A percentile compares a stretch with the other conserved stretches of the same genome.
Conservation (phyloP, 2,329 filamentous ascomycete genomes). For the Trichoderma afroharzianum region DNA sequence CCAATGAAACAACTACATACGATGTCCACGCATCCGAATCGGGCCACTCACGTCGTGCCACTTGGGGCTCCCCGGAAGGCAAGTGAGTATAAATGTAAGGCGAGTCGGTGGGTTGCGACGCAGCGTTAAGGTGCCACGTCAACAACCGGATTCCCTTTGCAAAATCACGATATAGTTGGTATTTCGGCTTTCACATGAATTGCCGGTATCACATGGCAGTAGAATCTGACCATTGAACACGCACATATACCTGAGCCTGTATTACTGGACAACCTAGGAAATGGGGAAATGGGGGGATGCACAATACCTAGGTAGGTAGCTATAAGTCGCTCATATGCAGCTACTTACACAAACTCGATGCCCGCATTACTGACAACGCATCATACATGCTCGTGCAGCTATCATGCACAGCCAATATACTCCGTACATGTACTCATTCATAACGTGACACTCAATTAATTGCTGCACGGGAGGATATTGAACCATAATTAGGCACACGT, state of each 20-base stretch:
- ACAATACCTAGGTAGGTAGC: too few relatives aligned
- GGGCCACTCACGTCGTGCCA: background rate
- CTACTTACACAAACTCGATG: background rate
- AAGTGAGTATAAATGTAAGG: background rate
- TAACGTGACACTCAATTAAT: background rate
- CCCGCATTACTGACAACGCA: background rate
- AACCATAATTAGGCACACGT: background rate
- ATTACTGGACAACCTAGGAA: background rate
- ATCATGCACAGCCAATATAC: background rate
- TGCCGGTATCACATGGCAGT: background rate
- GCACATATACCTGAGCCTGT: background rate
- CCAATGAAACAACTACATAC: background rate
- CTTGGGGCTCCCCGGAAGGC: background rate
- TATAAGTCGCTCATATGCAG: background rate
- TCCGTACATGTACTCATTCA: background rate
- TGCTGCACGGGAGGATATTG: background rate
- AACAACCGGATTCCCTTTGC: background rate
- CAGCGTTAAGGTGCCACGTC: background rate
- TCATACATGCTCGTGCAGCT: background rate
- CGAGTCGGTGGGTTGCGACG: too few relatives aligned
- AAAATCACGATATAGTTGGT: background rate
- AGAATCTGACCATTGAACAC: background rate
- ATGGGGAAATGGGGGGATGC: background rate
- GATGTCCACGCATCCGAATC: background rate
- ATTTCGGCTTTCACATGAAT: background rate